phyloP scores from a whole-genome alignment of 768 basidiomycete genomes.

The Boletus speciosus region DNA sequence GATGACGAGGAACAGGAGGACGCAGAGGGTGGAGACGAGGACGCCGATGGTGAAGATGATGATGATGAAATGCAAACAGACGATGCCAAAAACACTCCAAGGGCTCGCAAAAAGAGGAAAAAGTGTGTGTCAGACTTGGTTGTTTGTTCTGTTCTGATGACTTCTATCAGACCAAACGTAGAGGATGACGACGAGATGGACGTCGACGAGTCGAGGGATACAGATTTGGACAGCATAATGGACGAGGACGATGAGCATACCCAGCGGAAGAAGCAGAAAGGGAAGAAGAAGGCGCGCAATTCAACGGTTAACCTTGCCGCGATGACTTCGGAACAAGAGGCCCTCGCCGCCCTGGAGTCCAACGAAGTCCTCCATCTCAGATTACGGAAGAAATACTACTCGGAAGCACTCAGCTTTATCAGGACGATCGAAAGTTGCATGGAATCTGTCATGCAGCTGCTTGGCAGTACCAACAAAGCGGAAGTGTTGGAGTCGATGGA shows the following conservation, averaged over 20 bases:
- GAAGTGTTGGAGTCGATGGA: constrained; percentile 85
- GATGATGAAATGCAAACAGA: constrained; percentile 35
- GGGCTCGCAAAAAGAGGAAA: constrained; percentile 33
- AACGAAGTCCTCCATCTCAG: constrained; percentile 63
- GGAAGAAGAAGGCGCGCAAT: constrained; percentile 53
- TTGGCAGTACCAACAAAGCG: constrained; percentile 82
- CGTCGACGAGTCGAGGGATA: constrained; percentile 43
- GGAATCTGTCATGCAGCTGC: constrained; percentile 67
- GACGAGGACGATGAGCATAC: constrained; percentile 37
- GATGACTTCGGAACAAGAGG: constrained; percentile 67
- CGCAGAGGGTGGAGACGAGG: constrained; percentile 37
- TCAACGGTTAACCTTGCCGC: constrained; percentile 71
- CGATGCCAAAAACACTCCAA: constrained; percentile 20
- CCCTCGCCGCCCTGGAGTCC: constrained; percentile 63
- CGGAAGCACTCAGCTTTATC: constrained; percentile 85
- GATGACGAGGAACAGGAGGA: constrained; percentile 35
- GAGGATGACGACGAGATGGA: constrained; percentile 53
- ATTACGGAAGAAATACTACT: constrained; percentile 80
- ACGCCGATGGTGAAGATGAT: constrained; percentile 32
- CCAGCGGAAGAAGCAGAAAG: constrained; percentile 39
- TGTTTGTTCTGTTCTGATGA: constrained; percentile 8
- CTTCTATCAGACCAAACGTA: constrained; percentile 16
- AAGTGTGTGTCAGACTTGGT: constrained; percentile 7
- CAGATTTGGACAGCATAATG: constrained; percentile 35
- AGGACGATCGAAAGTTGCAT: constrained; percentile 62